Evolutionary conservation across 2,329 filamentous ascomycete genomes (phyloP).

Genomic region (Aureobasidium pullulans): DNA sequence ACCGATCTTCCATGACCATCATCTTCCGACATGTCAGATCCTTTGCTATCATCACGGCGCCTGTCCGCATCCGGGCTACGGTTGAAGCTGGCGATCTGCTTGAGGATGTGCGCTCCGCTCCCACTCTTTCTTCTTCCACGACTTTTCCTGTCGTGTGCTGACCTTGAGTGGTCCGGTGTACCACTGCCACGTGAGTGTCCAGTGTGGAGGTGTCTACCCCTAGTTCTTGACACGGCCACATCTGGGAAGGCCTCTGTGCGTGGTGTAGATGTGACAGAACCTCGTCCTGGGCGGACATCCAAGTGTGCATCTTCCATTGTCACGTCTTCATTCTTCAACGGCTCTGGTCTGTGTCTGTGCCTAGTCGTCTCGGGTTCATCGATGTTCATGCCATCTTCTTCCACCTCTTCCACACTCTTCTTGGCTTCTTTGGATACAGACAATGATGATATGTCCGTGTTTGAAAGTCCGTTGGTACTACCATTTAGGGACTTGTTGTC

Average conservation of each 20-base stretch:
- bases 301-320: conserved; percentile 25
- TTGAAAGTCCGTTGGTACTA: conserved; percentile 20
- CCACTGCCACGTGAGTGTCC: conserved; percentile 31
- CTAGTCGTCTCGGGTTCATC: conserved; percentile 13
- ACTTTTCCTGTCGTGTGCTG: conserved; percentile 18
- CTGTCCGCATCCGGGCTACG: conserved; percentile 28
- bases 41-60: conserved; percentile 16
- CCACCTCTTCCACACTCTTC: conserved; percentile 18
- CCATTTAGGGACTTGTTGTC: conserved; percentile 20
- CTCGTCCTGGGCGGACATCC: conserved; percentile 27
- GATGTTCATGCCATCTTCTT: conserved; percentile 14
- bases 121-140: conserved; percentile 22
- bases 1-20: conserved; percentile 18
- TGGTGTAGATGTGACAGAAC: conserved; percentile 43
- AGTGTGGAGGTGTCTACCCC: conserved; percentile 30
- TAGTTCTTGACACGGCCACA: conserved; percentile 28
- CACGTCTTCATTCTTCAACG: conserved; percentile 44
- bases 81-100: conserved; percentile 32
- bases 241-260: conserved; percentile 35
- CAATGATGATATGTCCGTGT: neutral
- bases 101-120: conserved; percentile 31
- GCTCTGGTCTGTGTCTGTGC: conserved; percentile 24
- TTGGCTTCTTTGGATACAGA: conserved; percentile 17
- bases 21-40: neutral
- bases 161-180: conserved; percentile 23